A percentile compares a stretch with the other conserved stretches of the same genome.
These are phyloP conservation scores for Multifurca ochricompacta DNA, from an alignment of 768 basidiomycete genomes.

Conservation along the genomic window DNA sequence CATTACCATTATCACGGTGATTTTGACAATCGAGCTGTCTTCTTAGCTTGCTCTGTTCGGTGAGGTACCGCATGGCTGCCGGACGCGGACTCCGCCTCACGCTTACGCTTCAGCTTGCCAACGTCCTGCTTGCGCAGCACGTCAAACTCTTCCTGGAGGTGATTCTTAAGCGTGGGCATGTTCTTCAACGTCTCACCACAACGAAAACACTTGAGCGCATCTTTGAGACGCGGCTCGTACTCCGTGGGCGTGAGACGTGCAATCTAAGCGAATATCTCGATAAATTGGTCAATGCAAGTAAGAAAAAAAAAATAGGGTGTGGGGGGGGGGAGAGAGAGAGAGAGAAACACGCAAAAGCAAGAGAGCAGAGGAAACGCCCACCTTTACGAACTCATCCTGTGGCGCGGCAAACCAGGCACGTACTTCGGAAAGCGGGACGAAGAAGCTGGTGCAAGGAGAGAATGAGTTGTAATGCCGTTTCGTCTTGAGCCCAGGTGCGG, in stretches of 20 bases:
- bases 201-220: slow-evolving; percentile 57
- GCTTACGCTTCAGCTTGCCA: slow-evolving; percentile 15
- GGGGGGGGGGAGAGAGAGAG: no score
- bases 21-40: neutral
- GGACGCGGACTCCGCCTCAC: neutral
- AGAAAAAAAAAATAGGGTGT: neutral
- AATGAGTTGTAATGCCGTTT: slow-evolving; percentile 94
- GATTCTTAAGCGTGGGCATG: slow-evolving; percentile 66
- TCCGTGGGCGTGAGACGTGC: slow-evolving; percentile 39
- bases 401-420: slow-evolving; percentile 73
- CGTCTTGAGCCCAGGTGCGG: slow-evolving; percentile 60
- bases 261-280: slow-evolving; percentile 35
- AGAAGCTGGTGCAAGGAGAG: slow-evolving; percentile 77
- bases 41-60: no score
- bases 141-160: slow-evolving; percentile 71
- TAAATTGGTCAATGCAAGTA: neutral
- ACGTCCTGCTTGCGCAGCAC: slow-evolving; percentile 5
- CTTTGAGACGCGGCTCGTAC: slow-evolving; percentile 64
- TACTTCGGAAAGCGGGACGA: slow-evolving; percentile 71
- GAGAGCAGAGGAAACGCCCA: slow-evolving; percentile 28
- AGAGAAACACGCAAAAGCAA: neutral
- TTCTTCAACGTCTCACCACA: slow-evolving; percentile 59
- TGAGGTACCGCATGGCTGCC: neutral
- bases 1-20: no score
- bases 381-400: slow-evolving; percentile 44